Percentiles rank a stretch among this genome's conserved stretches.
Evolutionary conservation across 1,284 basidiomycete genomes (phyloP).

Genomic region (Sparassis latifolia): DNA sequence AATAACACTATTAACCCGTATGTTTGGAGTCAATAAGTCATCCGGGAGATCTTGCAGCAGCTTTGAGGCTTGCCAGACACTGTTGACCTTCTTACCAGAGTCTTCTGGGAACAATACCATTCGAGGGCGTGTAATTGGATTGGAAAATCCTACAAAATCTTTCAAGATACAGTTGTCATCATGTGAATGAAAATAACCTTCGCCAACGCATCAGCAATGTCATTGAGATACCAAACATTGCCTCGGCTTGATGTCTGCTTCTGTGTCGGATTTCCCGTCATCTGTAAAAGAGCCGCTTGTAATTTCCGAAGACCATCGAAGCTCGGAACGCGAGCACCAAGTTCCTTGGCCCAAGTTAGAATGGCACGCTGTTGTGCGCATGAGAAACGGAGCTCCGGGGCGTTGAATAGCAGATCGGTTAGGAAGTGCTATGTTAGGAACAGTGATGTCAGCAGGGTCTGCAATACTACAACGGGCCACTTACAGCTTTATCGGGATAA

Average conservation of each 20-base stretch:
- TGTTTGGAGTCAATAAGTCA: slow-evolving; percentile 11
- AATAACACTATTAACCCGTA: slow-evolving; percentile 8
- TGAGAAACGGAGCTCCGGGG: slow-evolving; percentile 6
- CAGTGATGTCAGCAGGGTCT: neutral
- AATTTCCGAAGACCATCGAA: slow-evolving; percentile 5
- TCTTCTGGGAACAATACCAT: slow-evolving; percentile 4
- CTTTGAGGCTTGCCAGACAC: slow-evolving; percentile 5
- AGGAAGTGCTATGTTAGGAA: slow-evolving; percentile 4
- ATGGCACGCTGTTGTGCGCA: slow-evolving; percentile 6
- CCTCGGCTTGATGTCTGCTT: neutral
- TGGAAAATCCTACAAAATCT: slow-evolving; percentile 7
- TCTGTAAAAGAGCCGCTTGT: neutral
- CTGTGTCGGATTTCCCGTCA: neutral
- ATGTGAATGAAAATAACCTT: neutral
- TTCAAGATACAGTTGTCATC: neutral
- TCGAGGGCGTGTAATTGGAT: neutral
- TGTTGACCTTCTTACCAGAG: neutral
- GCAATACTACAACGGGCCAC: neutral
- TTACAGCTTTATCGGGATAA: neutral
- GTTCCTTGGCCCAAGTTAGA: slow-evolving; percentile 5
- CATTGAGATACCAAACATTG: neutral
- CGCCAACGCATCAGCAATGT: neutral
- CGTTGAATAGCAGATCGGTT: slow-evolving; percentile 11
- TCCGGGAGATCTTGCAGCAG: slow-evolving; percentile 7
- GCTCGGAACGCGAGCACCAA: slow-evolving; percentile 6